Conservation (phyloP, 805 yeast genomes). For the Candida nonsorbophila region DNA sequence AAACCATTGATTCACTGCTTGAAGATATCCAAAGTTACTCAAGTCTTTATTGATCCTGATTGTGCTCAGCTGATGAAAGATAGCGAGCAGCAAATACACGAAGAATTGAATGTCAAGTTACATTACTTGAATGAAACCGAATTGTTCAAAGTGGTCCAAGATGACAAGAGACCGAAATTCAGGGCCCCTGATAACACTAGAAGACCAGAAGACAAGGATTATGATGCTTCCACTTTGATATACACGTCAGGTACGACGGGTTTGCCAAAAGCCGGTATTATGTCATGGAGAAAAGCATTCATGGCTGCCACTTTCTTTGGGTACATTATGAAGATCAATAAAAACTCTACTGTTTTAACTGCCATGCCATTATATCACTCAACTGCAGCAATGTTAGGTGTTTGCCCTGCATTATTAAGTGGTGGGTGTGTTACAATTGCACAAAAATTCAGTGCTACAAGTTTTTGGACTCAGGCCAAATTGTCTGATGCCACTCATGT, state of each 20-base stretch:
- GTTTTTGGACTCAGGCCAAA: constrained; percentile 87
- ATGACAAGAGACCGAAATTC: constrained; percentile 41
- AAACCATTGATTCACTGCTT: constrained; percentile 77
- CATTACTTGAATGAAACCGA: constrained; percentile 48
- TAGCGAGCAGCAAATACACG: constrained; percentile 37
- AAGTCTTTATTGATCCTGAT: constrained; percentile 72
- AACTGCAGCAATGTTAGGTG: constrained; percentile 85
- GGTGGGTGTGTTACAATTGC: constrained; percentile 80
- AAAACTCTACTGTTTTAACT: constrained; percentile 61
- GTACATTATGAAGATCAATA: constrained; percentile 55
- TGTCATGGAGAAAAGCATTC: constrained; percentile 83
- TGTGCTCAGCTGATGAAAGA: constrained; percentile 48
- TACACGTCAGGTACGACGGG: constrained; percentile 96
- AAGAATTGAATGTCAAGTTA: constrained; percentile 29
- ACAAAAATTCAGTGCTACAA: constrained; percentile 74
- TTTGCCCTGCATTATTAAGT: constrained; percentile 55
- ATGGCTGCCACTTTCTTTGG: constrained; percentile 71
- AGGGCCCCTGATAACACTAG: constrained; percentile 55
- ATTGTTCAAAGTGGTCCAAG: constrained; percentile 36
- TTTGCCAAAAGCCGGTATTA: constrained; percentile 86
- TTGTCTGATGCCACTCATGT: constrained; percentile 68
- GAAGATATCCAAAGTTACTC: constrained; percentile 55
- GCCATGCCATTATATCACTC: constrained; percentile 97
- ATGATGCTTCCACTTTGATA: constrained; percentile 64
- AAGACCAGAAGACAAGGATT: constrained; percentile 52